Percentiles rank a stretch among this genome's conserved stretches.
Evolutionary conservation across 176 grass and related monocot genomes (phyloP).

Genomic region (Phragmites australis): DNA sequence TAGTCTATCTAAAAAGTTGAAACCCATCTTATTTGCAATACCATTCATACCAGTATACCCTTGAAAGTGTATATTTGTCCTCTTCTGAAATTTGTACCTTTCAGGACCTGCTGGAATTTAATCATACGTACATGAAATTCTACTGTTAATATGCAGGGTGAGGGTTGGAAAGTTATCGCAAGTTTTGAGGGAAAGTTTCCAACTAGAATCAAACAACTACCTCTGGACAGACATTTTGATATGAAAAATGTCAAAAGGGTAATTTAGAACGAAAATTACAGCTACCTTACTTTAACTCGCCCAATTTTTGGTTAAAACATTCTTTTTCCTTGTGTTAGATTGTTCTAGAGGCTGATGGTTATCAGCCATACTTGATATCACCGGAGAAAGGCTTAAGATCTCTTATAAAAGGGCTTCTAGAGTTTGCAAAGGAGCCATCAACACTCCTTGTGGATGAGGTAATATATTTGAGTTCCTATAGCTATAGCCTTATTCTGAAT

Average conservation of each 20-base stretch:
- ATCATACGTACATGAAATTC: neutral
- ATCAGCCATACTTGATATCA: constrained; percentile 87
- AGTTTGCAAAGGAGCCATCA: constrained; percentile 85
- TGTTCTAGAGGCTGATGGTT: constrained; percentile 87
- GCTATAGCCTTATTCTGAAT: neutral
- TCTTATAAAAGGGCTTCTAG: constrained; percentile 78
- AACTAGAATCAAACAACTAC: constrained; percentile 80
- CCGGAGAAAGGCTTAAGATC: constrained; percentile 79
- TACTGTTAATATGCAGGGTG: constrained; percentile 46
- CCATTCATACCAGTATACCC: neutral
- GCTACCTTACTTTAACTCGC: constrained; percentile 5
- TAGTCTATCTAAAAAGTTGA: neutral
- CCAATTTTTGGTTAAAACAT: constrained; percentile 5
- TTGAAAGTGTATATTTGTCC: neutral
- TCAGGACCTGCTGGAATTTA: neutral
- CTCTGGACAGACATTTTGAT: constrained; percentile 82
- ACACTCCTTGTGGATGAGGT: constrained; percentile 87
- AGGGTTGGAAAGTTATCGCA: constrained; percentile 82
- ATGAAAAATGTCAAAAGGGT: constrained; percentile 97
- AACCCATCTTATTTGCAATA: neutral
- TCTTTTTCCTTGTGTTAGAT: constrained; percentile 45
- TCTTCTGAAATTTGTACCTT: neutral
- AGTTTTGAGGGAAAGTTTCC: constrained; percentile 87
- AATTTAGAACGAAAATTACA: constrained; percentile 27
- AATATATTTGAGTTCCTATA: neutral